These are phyloP conservation scores for Tricholoma sp. DNA, from an alignment of 768 basidiomycete genomes.

Conservation along the genomic window DNA sequence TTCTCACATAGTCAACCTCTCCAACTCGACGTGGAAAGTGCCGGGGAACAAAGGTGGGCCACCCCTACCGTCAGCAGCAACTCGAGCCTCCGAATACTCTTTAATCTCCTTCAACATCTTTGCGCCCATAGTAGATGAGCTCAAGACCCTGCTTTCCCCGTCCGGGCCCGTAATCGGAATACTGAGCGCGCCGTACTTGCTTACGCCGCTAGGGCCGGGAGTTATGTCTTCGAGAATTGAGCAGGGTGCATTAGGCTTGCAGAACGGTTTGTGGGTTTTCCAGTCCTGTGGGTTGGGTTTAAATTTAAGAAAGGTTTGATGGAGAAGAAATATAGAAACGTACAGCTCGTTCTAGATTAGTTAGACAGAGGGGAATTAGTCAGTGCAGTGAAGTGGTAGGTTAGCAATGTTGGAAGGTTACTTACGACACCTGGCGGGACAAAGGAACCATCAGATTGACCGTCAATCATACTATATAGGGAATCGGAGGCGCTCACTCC, in stretches of 20 bases:
- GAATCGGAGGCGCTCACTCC: slow-evolving; percentile 14
- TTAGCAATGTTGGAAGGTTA: slow-evolving; percentile 3
- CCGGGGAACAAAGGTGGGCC: too few species aligned
- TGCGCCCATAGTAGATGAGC: slow-evolving; percentile 24
- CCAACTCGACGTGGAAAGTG: too few species aligned
- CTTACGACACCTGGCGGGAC: not conserved
- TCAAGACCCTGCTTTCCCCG: slow-evolving; percentile 16
- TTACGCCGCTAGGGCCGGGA: too few species aligned
- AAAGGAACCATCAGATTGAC: not conserved
- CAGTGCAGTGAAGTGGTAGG: not conserved
- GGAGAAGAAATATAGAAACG: not conserved
- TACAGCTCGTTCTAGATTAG: slow-evolving; percentile 13
- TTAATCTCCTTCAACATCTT: slow-evolving; percentile 24
- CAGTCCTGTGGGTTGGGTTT: slow-evolving; percentile 17
- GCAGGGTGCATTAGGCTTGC: slow-evolving; percentile 17
- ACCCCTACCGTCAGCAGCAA: too few species aligned
- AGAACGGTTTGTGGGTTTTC: slow-evolving; percentile 29
- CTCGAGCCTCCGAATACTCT: too few species aligned
- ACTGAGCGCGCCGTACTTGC: slow-evolving; percentile 16
- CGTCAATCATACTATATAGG: not conserved
- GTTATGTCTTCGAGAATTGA: slow-evolving; percentile 21
- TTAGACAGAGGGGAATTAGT: too few species aligned
- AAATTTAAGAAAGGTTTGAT: too few species aligned
- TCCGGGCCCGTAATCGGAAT: slow-evolving; percentile 21
- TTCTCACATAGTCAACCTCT: too few species aligned